A percentile compares a stretch with the other conserved stretches of the same genome.
phyloP scores from a whole-genome alignment of 2,329 filamentous ascomycete species.

The Endoconidiophora laricicola region DNA sequence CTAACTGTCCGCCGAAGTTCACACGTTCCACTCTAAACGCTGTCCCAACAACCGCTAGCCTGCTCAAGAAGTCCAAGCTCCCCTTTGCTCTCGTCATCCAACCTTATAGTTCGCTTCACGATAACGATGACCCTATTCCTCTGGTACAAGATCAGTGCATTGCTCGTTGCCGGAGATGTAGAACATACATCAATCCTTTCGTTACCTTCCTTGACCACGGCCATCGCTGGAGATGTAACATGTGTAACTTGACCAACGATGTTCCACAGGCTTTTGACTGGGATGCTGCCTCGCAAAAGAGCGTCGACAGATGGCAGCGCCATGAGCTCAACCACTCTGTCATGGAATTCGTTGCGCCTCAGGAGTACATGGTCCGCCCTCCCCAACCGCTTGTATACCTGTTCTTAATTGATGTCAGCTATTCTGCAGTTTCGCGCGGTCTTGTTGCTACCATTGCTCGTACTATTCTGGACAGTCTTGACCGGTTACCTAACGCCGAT shows the following conservation, averaged over 20 bases:
- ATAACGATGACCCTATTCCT: slow-evolving; percentile 78
- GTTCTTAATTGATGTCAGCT: slow-evolving; percentile 91
- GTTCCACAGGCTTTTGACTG: slow-evolving; percentile 99
- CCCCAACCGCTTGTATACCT: slow-evolving; percentile 91
- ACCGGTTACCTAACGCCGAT: slow-evolving; percentile 96
- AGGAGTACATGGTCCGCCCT: slow-evolving; percentile 98
- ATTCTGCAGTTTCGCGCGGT: slow-evolving; percentile 73
- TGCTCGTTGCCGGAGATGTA: slow-evolving; percentile 83
- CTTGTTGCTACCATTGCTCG: slow-evolving; percentile 82
- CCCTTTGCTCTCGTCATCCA: slow-evolving; percentile 93
- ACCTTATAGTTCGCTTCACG: slow-evolving; percentile 83
- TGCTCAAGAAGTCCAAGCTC: slow-evolving; percentile 92
- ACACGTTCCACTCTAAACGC: slow-evolving; percentile 90
- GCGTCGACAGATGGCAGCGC: slow-evolving; percentile 79
- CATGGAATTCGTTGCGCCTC: slow-evolving; percentile 91
- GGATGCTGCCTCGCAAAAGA: slow-evolving; percentile 84
- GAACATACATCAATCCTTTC: slow-evolving; percentile 96
- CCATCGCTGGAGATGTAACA: slow-evolving; percentile 97
- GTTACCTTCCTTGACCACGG: slow-evolving; percentile 93
- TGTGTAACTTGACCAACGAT: slow-evolving; percentile 98
- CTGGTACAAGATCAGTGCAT: slow-evolving; percentile 95
- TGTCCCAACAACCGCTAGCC: slow-evolving; percentile 76
- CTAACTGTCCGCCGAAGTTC: slow-evolving; percentile 88
- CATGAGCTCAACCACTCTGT: slow-evolving; percentile 91
- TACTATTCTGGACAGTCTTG: slow-evolving; percentile 86